Base-by-base conservation (phyloP, 1,284 basidiomycete genomes). In the Gymnopus androsaceus region DNA sequence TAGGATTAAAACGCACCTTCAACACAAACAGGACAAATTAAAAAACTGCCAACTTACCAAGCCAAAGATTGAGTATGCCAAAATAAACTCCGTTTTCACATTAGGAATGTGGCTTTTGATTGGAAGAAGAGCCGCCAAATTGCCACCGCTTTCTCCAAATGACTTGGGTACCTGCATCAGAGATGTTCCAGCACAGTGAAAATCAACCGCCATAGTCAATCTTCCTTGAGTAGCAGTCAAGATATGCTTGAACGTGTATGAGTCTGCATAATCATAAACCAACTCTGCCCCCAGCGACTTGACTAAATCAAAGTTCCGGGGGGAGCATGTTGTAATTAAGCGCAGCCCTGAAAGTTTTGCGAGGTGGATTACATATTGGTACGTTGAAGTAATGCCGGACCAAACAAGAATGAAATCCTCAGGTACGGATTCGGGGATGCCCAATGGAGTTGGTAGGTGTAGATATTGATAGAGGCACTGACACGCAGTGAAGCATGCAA, bases 361-460 rank as follows among this genome's bases (percentile, higher is more conserved):
- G 21, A 79, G 64, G 61, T 79, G 75, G n/a, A 79, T 67, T 1
- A 72, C 68, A 46, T 72, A 73, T 11, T 69, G 66, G 1, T 74
- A 73, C 25, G 71, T 69, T 0, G 70, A 64, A 3, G 72, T 69
- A 6, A 72, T 60, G 3, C 72, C 73, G 3, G 67, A 68, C 69
- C 71, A 75, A 9, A 75, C 63, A 15, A 75, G 66, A 44, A 76
- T 58, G 9, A 61, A 25, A 17, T 54, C 56, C 2, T 58, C 61
- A 3, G 44, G 51, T 6, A 54, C 48, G 3, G 41, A 58, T 1
- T n/a, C n/a, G n/a, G n/a, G n/a, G n/a, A 55, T 59, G 27, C 28
- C 38, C 9, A 59, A 40, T n/a, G 61, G 66, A 17, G 57, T 71
- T 19, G 58, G 64, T 21, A 64, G 65, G 45, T 54, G 57, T 42